A percentile compares a stretch with the other conserved stretches of the same genome.
phyloP scores from a whole-genome alignment of 768 basidiomycete species.

The Boletus fagicola region DNA sequence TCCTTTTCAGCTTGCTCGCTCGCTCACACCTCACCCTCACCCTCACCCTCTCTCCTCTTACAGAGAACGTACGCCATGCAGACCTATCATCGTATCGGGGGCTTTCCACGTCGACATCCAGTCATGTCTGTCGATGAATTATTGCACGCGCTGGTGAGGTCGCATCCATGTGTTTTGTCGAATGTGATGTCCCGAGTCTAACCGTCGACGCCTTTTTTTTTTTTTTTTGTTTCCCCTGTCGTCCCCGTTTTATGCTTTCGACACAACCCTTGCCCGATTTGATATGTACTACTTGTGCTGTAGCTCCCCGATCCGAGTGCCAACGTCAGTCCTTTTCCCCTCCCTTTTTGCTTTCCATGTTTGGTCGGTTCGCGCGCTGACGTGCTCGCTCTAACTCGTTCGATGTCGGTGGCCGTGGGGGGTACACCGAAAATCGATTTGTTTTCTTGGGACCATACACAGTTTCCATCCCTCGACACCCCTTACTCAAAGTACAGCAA shows the following conservation, averaged over 20 bases:
- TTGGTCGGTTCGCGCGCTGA: background rate
- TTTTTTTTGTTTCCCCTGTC: background rate
- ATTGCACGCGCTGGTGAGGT: slow-evolving; percentile 13
- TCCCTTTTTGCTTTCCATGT: background rate
- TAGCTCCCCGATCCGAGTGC: slow-evolving; percentile 17
- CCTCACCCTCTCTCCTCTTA: background rate
- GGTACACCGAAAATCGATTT: background rate
- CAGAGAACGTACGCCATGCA: slow-evolving; percentile 9
- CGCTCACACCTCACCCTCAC: background rate
- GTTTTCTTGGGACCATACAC: too few relatives aligned
- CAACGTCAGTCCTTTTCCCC: slow-evolving; percentile 7
- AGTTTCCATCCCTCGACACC: slow-evolving; percentile 21
- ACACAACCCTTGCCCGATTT: background rate
- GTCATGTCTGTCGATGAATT: slow-evolving; percentile 14
- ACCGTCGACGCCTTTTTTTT: background rate
- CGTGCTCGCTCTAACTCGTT: background rate
- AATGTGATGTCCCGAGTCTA: background rate
- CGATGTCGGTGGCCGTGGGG: background rate
- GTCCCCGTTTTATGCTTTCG: background rate
- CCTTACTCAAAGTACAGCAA: slow-evolving; percentile 14
- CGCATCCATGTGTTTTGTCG: too few relatives aligned
- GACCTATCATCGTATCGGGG: background rate
- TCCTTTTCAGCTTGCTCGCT: background rate
- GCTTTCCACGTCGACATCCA: slow-evolving; percentile 5
- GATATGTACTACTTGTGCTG: too few relatives aligned